Conservation (phyloP, 202 grass and related monocot genomes). For the Hordeum pubiflorum region DNA sequence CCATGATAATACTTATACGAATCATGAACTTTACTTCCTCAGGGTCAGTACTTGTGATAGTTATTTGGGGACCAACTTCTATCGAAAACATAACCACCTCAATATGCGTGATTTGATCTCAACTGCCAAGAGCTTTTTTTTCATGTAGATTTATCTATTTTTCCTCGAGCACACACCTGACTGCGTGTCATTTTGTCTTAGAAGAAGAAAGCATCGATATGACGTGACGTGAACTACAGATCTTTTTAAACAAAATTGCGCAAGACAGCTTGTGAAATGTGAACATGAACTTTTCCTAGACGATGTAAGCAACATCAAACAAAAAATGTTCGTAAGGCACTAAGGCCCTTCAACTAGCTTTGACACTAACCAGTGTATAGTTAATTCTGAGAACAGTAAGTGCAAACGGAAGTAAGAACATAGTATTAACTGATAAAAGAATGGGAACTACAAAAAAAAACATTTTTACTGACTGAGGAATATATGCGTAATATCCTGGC, state of each 20-base stretch:
- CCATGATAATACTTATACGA: not conserved
- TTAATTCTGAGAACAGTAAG: not conserved
- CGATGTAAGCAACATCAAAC: not conserved
- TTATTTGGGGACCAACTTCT: not conserved
- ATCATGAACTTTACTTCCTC: not conserved
- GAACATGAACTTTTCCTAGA: not conserved
- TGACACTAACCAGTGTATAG: not conserved
- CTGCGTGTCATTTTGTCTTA: not conserved
- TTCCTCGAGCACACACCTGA: not conserved
- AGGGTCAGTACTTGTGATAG: not conserved
- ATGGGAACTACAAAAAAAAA: not conserved
- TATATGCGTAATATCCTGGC: not conserved
- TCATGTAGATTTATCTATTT: not conserved
- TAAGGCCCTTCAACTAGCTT: not conserved
- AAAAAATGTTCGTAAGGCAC: not conserved
- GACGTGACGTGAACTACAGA: not conserved
- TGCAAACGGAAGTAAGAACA: not conserved
- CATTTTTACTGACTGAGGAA: not conserved
- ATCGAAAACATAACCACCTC: not conserved
- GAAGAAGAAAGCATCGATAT: not conserved
- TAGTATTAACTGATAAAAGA: not conserved
- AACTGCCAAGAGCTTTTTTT: not conserved
- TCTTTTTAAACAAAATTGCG: not conserved
- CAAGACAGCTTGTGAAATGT: not conserved
- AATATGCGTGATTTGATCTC: not conserved